Evolutionary conservation across 192 early-diverging fungal genomes (phyloP).

Genomic region (Linderina pennispora): DNA sequence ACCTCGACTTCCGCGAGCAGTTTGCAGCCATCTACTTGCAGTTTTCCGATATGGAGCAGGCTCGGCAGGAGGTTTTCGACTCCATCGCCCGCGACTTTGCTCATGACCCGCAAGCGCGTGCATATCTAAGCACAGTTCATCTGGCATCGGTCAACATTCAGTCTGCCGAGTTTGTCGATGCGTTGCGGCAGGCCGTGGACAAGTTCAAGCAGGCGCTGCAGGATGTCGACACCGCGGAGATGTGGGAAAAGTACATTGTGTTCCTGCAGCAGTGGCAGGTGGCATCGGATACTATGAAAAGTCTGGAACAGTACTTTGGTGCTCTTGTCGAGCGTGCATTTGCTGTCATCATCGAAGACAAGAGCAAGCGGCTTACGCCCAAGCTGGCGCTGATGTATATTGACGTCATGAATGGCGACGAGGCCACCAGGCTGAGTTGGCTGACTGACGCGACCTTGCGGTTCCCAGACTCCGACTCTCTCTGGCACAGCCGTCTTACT

Average conservation of each 20-base stretch:
- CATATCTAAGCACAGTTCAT: constrained; percentile 51
- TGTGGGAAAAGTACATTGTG: constrained; percentile 58
- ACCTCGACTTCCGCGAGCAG: constrained; percentile 66
- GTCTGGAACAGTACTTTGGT: constrained; percentile 22
- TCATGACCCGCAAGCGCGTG: constrained; percentile 22
- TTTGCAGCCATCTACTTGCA: constrained; percentile 60
- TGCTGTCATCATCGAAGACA: constrained; percentile 47
- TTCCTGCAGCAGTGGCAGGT: constrained; percentile 53
- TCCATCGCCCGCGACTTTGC: constrained; percentile 32
- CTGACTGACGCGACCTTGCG: constrained; percentile 14
- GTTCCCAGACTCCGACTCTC: constrained; percentile 17
- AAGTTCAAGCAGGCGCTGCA: constrained; percentile 49
- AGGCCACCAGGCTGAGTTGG: constrained; percentile 1
- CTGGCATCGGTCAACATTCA: constrained; percentile 53
- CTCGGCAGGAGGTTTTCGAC: constrained; percentile 5
- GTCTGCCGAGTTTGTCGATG: constrained; percentile 52
- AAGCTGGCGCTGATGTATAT: constrained; percentile 46
- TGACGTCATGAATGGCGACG: not conserved
- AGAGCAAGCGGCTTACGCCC: constrained; percentile 35
- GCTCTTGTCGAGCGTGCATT: constrained; percentile 51
- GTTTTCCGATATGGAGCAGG: constrained; percentile 46
- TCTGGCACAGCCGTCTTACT: constrained; percentile 24
- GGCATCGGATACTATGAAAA: constrained; percentile 1
- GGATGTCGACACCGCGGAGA: constrained; percentile 34
- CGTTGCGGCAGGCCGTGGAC: constrained; percentile 36